phyloP scores from a whole-genome alignment of 2,329 filamentous ascomycete species.

The Pseudopyricularia cyperi region DNA sequence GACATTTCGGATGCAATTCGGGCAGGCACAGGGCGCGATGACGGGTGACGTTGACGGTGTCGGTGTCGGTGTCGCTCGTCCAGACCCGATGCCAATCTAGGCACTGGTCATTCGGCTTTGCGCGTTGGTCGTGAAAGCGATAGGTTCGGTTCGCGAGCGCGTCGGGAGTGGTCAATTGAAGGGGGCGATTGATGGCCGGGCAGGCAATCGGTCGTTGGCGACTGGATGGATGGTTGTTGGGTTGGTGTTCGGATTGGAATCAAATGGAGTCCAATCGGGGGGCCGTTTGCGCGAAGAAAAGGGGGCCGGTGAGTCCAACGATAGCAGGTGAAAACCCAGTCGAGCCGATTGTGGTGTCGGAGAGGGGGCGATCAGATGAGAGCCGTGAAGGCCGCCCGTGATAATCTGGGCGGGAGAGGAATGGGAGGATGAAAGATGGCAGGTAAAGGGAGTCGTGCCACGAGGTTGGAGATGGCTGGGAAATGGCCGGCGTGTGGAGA shows the following conservation, averaged over 20 bases:
- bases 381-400: not conserved
- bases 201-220: too few species aligned
- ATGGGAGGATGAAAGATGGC: conserved; percentile 13
- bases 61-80: not conserved
- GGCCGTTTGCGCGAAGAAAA: not conserved
- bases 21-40: not conserved
- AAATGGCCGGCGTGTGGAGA: conserved; percentile 24
- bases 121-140: not conserved
- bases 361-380: not conserved
- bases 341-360: not conserved
- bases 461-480: conserved; percentile 30
- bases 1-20: conserved; percentile 43
- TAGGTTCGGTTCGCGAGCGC: too few species aligned
- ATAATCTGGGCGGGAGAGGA: conserved; percentile 3
- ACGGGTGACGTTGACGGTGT: too few species aligned
- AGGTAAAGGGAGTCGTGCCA: conserved; percentile 13
- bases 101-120: conserved; percentile 1
- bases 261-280: too few species aligned
- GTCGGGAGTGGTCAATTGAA: too few species aligned
- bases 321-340: too few species aligned
- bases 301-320: not conserved
- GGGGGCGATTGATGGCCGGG: too few species aligned
- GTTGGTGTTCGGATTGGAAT: not conserved
- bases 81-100: conserved; percentile 1
- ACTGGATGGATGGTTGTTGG: not conserved